Conservation (phyloP, 2,329 filamentous ascomycete genomes). For the Microcyclosporella mali region DNA sequence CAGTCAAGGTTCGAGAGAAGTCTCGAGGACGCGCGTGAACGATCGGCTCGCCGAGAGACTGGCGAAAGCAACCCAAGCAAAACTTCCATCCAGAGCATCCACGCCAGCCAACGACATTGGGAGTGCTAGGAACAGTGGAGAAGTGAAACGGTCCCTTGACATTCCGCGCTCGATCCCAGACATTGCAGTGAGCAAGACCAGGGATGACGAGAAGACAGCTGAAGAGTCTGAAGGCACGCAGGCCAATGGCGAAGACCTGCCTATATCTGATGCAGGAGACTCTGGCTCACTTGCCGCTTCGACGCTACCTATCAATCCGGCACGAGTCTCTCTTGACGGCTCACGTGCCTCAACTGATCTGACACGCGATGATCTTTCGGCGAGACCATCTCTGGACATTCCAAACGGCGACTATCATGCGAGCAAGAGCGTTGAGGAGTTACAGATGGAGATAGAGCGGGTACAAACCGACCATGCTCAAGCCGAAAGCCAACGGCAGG, state of each 20-base stretch:
- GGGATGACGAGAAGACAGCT: slow-evolving; percentile 1
- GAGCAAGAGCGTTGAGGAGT: slow-evolving; percentile 28
- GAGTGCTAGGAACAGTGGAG: slow-evolving; percentile 41
- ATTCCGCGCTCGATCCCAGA: slow-evolving; percentile 20
- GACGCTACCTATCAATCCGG: slow-evolving; percentile 32
- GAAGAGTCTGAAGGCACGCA: slow-evolving; percentile 3
- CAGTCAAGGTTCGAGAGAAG: slow-evolving; percentile 53
- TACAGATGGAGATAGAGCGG: slow-evolving; percentile 43
- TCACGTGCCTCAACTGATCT: slow-evolving; percentile 21
- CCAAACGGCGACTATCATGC: slow-evolving; percentile 19
- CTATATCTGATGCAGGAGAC: slow-evolving; percentile 3
- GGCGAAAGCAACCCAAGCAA: slow-evolving; percentile 77
- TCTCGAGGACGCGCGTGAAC: slow-evolving; percentile 62
- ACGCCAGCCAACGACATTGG: slow-evolving; percentile 46
- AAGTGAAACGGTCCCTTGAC: slow-evolving; percentile 35
- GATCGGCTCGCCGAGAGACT: slow-evolving; percentile 84
- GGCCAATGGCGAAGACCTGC: slow-evolving; percentile 3
- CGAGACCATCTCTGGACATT: slow-evolving; percentile 18
- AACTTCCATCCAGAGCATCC: slow-evolving; percentile 51
- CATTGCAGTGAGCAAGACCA: slow-evolving; percentile 11
- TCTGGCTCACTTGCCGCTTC: slow-evolving; percentile 24
- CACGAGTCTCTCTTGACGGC: slow-evolving; percentile 27
- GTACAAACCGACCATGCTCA: slow-evolving; percentile 47
- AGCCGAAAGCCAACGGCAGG: slow-evolving; percentile 58
- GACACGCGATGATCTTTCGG: slow-evolving; percentile 3